These are phyloP conservation scores for Globisporangium parvum DNA, from an alignment of 352 stramenopile species.

Conservation along the genomic window DNA sequence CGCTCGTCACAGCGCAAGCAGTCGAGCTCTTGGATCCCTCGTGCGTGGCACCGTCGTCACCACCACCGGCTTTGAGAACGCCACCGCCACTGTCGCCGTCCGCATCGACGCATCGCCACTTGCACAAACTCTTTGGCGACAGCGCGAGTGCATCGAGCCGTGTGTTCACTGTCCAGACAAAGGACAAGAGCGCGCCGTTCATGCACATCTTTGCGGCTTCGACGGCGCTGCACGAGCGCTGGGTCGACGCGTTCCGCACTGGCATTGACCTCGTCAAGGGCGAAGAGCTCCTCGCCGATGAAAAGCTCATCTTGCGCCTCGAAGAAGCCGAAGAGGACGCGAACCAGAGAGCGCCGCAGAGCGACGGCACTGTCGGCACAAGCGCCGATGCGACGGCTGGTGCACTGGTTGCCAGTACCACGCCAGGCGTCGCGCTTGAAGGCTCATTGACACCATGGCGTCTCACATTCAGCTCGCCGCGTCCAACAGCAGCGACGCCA, in stretches of 20 bases:
- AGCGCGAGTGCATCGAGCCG: neutral
- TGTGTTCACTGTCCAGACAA: slow-evolving; percentile 11
- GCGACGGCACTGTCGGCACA: neutral
- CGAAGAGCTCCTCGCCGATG: slow-evolving; percentile 43
- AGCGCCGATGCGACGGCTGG: neutral
- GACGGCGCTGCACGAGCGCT: slow-evolving; percentile 29
- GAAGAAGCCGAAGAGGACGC: slow-evolving; percentile 19
- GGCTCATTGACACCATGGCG: slow-evolving; percentile 40
- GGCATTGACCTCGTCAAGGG: slow-evolving; percentile 43
- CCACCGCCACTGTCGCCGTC: neutral
- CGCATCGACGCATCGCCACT: slow-evolving; percentile 9
- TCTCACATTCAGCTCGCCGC: slow-evolving; percentile 6
- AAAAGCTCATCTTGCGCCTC: slow-evolving; percentile 42
- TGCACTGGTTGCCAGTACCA: slow-evolving; percentile 12
- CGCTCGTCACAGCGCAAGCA: slow-evolving; percentile 22
- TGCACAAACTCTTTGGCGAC: slow-evolving; percentile 20
- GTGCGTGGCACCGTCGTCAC: neutral
- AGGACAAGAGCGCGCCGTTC: slow-evolving; percentile 14
- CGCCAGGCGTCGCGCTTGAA: slow-evolving; percentile 39
- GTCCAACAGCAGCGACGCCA: neutral
- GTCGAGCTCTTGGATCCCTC: slow-evolving; percentile 24
- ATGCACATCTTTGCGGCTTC: slow-evolving; percentile 37
- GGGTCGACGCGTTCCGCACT: slow-evolving; percentile 27
- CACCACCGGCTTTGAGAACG: neutral
- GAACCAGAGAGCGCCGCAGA: neutral